phyloP scores from a whole-genome alignment of 208 protist genomes.

The Crithidia brevicula region DNA sequence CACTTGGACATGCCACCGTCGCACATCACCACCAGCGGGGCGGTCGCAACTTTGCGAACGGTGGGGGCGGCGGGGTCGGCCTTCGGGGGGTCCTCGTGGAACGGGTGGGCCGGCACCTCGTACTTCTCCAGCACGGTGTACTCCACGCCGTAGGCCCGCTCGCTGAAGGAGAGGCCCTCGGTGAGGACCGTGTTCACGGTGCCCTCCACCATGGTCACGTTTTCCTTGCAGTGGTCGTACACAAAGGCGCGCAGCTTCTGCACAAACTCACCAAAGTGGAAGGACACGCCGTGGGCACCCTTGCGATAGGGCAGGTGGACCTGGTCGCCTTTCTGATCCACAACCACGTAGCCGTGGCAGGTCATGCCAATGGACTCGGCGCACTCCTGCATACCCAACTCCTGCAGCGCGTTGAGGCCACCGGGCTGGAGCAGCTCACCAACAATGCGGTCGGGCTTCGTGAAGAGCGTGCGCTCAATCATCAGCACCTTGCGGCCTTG shows the following conservation, averaged over 20 bases:
- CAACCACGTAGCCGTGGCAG: constrained; percentile 89
- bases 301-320: constrained; percentile 82
- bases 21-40: constrained; percentile 92
- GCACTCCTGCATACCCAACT: constrained; percentile 92
- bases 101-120: constrained; percentile 56
- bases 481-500: constrained; percentile 89
- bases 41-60: constrained; percentile 59
- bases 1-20: constrained; percentile 94
- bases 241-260: constrained; percentile 84
- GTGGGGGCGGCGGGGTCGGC: constrained; percentile 25
- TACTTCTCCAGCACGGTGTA: constrained; percentile 65
- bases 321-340: constrained; percentile 60
- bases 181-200: constrained; percentile 79
- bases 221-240: constrained; percentile 64
- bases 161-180: constrained; percentile 47
- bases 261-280: constrained; percentile 96
- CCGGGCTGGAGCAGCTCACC: constrained; percentile 97
- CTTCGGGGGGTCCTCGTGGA: constrained; percentile 52
- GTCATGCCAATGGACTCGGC: constrained; percentile 82
- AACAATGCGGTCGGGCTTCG: constrained; percentile 94
- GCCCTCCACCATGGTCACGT: constrained; percentile 86
- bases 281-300: constrained; percentile 67
- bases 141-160: constrained; percentile 85
- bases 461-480: constrained; percentile 91
- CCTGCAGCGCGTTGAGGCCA: constrained; percentile 81